These are phyloP conservation scores for Solanum etuberosum DNA, from an alignment of 257 asterid species.

Conservation along the genomic window DNA sequence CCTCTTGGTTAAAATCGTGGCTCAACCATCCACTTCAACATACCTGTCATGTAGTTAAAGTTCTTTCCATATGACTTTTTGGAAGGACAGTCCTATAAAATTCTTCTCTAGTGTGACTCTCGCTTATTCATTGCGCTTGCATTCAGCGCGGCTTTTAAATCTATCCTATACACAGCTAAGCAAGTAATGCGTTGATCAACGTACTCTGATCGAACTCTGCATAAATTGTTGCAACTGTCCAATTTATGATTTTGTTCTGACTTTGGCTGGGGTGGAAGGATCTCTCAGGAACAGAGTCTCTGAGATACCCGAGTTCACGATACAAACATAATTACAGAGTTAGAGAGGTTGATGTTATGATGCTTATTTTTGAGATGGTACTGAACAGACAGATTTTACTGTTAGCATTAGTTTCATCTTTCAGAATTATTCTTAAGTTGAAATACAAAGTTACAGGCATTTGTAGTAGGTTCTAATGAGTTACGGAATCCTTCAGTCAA, in stretches of 20 bases:
- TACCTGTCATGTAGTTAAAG: too few relatives aligned
- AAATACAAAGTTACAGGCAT: background rate
- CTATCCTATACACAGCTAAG: background rate
- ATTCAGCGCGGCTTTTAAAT: background rate
- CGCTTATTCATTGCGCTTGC: background rate
- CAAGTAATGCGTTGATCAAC: background rate
- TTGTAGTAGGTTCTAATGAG: background rate
- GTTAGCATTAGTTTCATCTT: background rate
- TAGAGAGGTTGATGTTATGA: background rate
- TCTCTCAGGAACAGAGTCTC: background rate
- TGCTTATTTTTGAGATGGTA: background rate
- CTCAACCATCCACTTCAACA: background rate
- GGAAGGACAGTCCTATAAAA: background rate
- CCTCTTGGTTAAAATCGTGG: background rate
- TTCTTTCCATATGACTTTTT: background rate
- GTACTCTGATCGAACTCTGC: background rate
- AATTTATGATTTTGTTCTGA: background rate
- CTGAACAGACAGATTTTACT: background rate
- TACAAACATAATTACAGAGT: background rate
- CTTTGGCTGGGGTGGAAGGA: background rate
- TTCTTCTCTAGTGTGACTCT: background rate
- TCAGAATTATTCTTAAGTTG: background rate
- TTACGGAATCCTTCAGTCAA: background rate
- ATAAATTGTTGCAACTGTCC: background rate
- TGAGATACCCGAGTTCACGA: background rate